Conservation (phyloP, 2,329 filamentous ascomycete species). For the Tolypocladium cylindrosporum region DNA sequence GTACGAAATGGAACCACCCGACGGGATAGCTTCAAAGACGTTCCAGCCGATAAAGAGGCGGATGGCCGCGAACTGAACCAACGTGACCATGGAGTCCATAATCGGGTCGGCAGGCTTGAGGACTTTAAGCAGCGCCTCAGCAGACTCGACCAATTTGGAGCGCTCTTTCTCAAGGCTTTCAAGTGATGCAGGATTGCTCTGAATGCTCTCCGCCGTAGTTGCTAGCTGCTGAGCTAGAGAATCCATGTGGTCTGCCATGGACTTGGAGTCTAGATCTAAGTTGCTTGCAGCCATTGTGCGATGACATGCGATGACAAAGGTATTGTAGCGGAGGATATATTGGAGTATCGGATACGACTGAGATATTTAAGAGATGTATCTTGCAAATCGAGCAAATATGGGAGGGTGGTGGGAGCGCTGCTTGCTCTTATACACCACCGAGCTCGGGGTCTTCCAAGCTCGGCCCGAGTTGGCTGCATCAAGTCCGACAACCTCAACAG, state of each 20-base stretch:
- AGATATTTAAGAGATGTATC: no score
- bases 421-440: neutral
- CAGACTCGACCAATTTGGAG: neutral
- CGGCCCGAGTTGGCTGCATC: neutral
- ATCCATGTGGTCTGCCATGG: neutral
- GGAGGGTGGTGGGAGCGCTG: neutral
- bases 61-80: conserved; percentile 6
- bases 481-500: neutral
- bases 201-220: neutral
- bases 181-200: neutral
- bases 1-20: conserved; percentile 14
- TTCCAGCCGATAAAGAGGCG: conserved; percentile 21
- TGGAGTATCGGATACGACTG: neutral
- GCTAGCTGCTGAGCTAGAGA: neutral
- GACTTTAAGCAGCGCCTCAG: neutral
- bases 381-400: neutral
- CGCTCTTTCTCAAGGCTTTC: neutral
- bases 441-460: neutral
- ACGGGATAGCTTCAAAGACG: conserved; percentile 20
- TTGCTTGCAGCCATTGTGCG: neutral
- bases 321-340: neutral
- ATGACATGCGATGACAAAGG: neutral
- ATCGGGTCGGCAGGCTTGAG: neutral
- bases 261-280: neutral
- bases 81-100: conserved; percentile 5